Evolutionary conservation across 371 early-diverging fungal species (phyloP).

Genomic region (Mucor irregularis): DNA sequence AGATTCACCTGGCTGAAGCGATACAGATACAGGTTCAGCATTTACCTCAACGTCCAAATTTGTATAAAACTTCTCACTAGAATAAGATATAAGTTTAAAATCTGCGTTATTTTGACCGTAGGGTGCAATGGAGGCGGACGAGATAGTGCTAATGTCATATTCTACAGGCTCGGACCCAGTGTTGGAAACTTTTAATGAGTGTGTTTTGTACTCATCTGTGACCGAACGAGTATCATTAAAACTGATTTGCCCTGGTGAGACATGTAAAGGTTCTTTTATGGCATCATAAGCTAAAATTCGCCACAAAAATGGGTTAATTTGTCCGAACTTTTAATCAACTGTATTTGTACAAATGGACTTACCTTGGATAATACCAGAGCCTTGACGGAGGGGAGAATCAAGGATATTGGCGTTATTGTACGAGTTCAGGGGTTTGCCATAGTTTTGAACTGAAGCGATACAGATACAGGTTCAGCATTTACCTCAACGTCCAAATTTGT

Average conservation of each 20-base stretch:
- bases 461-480: neutral
- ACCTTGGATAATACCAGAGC: slow-evolving; percentile 78
- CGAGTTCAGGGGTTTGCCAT: slow-evolving; percentile 23
- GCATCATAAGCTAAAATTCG: slow-evolving; percentile 49
- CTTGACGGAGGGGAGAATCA: slow-evolving; percentile 57
- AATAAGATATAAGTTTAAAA: neutral
- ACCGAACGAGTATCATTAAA: slow-evolving; percentile 66
- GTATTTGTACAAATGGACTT: neutral
- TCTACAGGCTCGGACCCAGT: slow-evolving; percentile 41
- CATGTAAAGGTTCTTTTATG: slow-evolving; percentile 47
- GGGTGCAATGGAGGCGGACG: neutral
- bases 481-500: neutral
- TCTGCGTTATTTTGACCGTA: slow-evolving; percentile 3
- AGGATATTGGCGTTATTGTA: slow-evolving; percentile 9
- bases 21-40: neutral
- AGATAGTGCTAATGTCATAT: slow-evolving; percentile 24
- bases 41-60: neutral
- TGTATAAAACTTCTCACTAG: neutral
- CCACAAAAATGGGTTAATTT: neutral
- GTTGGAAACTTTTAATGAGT: slow-evolving; percentile 48
- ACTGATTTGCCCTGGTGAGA: slow-evolving; percentile 66
- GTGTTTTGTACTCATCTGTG: slow-evolving; percentile 1
- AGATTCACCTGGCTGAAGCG: slow-evolving; percentile 4
- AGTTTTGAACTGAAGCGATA: slow-evolving; percentile 40
- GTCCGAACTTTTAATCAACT: neutral